Evolutionary conservation across 208 protist genomes (phyloP), one percentile per base, ranked within the genome.

Genomic region (Naegleria gruberi): DNA sequence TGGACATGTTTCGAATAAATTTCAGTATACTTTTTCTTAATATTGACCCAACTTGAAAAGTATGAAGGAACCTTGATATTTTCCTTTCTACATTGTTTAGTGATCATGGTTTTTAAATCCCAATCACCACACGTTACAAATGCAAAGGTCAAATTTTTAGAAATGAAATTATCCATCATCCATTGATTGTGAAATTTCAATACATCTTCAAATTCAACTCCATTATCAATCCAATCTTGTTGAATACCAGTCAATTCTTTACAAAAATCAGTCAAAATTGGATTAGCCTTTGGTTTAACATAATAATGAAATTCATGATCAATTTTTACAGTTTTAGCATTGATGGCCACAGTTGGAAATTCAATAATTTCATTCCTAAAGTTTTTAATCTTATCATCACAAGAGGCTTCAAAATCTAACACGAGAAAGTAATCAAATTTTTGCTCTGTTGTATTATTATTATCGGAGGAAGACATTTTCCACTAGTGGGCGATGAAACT

Each of bases 351-450:
- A 2, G 97, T 95, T 15, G 98, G 97, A 81, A 98, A 98, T 92
- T 99, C 97, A 90, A 99, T 98, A 90, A 99, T 98, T 92, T 99
- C 98, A 90, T 98, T 95, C 57, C 93, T 95, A 87, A 95, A 96
- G 87, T 93, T 43, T 41, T 93, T 91, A 84, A 92, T 94, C 90
- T 94, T 83, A n/a, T 92, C 82, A 89, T 97, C 95, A 89, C 96
- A 98, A 34, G 96, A 97, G 15, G 95, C 95, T 93, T 98, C 96
- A 17, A 98, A 96, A 90, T 98, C 96, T 17, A 98, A 93, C 17
- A 98, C 94, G 65, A 97, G 94, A 93, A 98, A 93, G 94, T 98
- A 96, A 93, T 98, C 94, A 74, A 95, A 83, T 19, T 55, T 55
- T 65, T 65, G 15, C 51, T 65, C 30, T 65, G 12, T 1, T 30